Percentiles rank a stretch among this genome's conserved stretches.
Conservation (phyloP, 805 yeast species). For the Cyberlindnera veronae region DNA sequence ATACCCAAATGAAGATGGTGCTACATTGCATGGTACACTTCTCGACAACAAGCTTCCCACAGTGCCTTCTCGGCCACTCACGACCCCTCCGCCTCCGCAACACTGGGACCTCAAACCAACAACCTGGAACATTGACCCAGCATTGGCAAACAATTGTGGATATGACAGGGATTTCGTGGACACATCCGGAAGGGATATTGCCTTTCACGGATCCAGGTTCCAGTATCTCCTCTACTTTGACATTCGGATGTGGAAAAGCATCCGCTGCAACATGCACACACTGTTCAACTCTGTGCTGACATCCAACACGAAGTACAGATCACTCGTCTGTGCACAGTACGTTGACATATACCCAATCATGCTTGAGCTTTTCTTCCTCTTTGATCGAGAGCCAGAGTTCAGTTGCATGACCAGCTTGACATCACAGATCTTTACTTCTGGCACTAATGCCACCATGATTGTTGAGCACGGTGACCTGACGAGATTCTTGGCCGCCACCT, state of each 20-base stretch:
- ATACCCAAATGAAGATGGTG: background rate
- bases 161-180: slow-evolving; percentile 30
- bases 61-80: background rate
- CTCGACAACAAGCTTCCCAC: slow-evolving; percentile 18
- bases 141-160: slow-evolving; percentile 43
- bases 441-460: slow-evolving; percentile 63
- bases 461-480: slow-evolving; percentile 62
- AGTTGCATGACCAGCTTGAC: slow-evolving; percentile 69
- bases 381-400: slow-evolving; percentile 78
- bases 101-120: slow-evolving; percentile 40
- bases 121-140: slow-evolving; percentile 45
- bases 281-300: slow-evolving; percentile 62
- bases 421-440: slow-evolving; percentile 78
- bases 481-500: slow-evolving; percentile 57
- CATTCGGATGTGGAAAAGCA: slow-evolving; percentile 63
- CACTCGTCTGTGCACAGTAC: slow-evolving; percentile 69
- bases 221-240: slow-evolving; percentile 54
- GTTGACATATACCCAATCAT: slow-evolving; percentile 78
- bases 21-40: slow-evolving; percentile 11
- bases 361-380: slow-evolving; percentile 61
- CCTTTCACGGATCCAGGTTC: slow-evolving; percentile 37
- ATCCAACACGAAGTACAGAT: slow-evolving; percentile 52
- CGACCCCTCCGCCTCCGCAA: background rate
- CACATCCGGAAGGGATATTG: background rate
- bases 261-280: slow-evolving; percentile 57